Evolutionary conservation across 192 early-diverging fungal species (phyloP), one percentile per base, ranked within the genome.

Genomic region (Chytriomyces confervae): DNA sequence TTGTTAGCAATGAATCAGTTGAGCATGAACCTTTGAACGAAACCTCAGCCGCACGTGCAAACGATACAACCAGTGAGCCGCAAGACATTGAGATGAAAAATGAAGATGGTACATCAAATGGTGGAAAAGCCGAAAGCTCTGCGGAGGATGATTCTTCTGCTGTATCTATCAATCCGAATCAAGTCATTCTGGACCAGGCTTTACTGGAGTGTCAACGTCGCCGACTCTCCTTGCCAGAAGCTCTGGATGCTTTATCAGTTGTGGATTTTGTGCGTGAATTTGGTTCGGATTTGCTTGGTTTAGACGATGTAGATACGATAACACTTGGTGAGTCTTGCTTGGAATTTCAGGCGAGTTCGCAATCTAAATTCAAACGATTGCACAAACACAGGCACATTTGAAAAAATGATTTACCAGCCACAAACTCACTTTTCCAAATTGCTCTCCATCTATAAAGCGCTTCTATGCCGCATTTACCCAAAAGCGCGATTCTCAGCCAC

Each of bases 251-350:
- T 16, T 61, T 77, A 6, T 24, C 66, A n/a, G 76, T 77, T 9
- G 76, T 77, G 8, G 76, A 77, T 46, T 70, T 77, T 29, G 18
- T 77, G 20, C 11, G 57, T 9, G 76, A 57, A 27, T 77, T 77
- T 70, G 76, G 76, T 7, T 9, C 9, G 8, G 76, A 70, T 10
- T 45, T 77, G 20, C 48, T 77, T 6, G 47, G 46, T 18, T 29
- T 77, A n/a, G 23, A 77, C 10, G 53, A 16, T 53, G 43, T 47
- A 0, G 16, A 53, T 5, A 29, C 9, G 24, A 8, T 77, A 6
- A 45, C 76, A 11, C 47, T 77, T 13, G 76, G 76, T 69, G 46
- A 7, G 76, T 48, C 13, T 48, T 5, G 36, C 3, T 49, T 69
- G 1, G 18, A 29, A 45, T 2, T 48, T 48, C 47, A 51, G 20